These are phyloP conservation scores for Aspergillus awamori DNA, from an alignment of 2,329 filamentous ascomycete genomes.

Conservation along the genomic window DNA sequence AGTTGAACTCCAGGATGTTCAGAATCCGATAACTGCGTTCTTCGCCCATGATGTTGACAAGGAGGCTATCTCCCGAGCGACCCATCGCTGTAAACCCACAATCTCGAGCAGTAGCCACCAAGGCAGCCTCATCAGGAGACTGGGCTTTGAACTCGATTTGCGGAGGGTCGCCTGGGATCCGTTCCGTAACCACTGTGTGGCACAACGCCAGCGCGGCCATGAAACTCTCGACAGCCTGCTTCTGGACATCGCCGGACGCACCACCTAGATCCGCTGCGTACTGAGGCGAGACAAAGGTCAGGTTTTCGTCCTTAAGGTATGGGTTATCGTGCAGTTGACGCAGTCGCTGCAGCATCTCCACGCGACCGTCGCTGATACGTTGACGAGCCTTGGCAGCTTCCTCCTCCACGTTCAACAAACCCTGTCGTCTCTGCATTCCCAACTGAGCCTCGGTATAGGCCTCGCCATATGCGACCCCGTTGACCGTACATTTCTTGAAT, in stretches of 20 bases:
- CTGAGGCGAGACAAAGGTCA: constrained; percentile 5
- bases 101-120: constrained; percentile 9
- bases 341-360: constrained; percentile 7
- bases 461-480: constrained; percentile 5
- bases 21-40: constrained; percentile 6
- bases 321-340: constrained; percentile 9
- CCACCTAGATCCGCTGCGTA: constrained; percentile 4
- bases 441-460: constrained; percentile 7
- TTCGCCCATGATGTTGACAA: constrained; percentile 7
- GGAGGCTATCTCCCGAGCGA: constrained; percentile 3
- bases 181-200: constrained; percentile 11
- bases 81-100: constrained; percentile 4
- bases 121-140: constrained; percentile 6
- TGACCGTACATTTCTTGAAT: constrained; percentile 78
- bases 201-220: constrained; percentile 4
- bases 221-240: neutral
- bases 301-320: constrained; percentile 4
- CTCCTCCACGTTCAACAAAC: constrained; percentile 6
- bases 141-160: constrained; percentile 11
- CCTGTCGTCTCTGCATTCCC: constrained; percentile 9
- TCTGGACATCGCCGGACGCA: constrained; percentile 5
- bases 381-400: constrained; percentile 10
- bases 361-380: constrained; percentile 3
- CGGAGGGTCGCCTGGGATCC: constrained; percentile 5
- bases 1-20: constrained; percentile 9